These are phyloP conservation scores for Hericium rajendrae DNA, from an alignment of 768 basidiomycete species.

Conservation along the genomic window DNA sequence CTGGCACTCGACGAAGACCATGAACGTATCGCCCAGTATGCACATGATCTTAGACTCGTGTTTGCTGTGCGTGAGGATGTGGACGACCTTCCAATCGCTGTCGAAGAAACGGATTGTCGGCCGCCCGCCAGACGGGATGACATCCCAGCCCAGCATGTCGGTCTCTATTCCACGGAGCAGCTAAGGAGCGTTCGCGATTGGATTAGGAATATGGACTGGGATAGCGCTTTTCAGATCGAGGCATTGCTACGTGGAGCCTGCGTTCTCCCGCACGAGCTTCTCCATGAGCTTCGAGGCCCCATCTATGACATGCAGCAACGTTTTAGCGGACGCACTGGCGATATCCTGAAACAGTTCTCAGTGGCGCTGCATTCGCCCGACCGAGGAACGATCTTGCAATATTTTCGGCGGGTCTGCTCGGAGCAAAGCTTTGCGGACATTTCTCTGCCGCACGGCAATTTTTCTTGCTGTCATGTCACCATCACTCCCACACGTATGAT, in stretches of 20 bases:
- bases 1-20: too few species aligned
- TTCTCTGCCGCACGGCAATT: slow-evolving; percentile 26
- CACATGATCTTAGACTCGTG: too few species aligned
- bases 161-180: slow-evolving; percentile 3
- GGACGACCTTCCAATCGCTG: too few species aligned
- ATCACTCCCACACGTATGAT: slow-evolving; percentile 68
- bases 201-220: slow-evolving; percentile 46
- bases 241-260: slow-evolving; percentile 52
- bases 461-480: slow-evolving; percentile 64
- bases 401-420: slow-evolving; percentile 32
- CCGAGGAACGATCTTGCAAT: slow-evolving; percentile 31
- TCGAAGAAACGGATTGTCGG: too few species aligned
- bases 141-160: too few species aligned
- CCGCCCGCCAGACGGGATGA: too few species aligned
- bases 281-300: slow-evolving; percentile 28
- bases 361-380: slow-evolving; percentile 36
- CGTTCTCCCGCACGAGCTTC: slow-evolving; percentile 51
- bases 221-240: slow-evolving; percentile 70
- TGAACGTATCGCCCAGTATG: too few species aligned
- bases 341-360: slow-evolving; percentile 46
- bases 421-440: slow-evolving; percentile 15
- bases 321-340: slow-evolving; percentile 25
- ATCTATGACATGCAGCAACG: slow-evolving; percentile 33
- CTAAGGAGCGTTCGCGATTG: slow-evolving; percentile 37
- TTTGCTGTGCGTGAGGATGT: too few species aligned